Evolutionary conservation across 2,329 filamentous ascomycete genomes (phyloP).

Genomic region (Eutypella sp.): DNA sequence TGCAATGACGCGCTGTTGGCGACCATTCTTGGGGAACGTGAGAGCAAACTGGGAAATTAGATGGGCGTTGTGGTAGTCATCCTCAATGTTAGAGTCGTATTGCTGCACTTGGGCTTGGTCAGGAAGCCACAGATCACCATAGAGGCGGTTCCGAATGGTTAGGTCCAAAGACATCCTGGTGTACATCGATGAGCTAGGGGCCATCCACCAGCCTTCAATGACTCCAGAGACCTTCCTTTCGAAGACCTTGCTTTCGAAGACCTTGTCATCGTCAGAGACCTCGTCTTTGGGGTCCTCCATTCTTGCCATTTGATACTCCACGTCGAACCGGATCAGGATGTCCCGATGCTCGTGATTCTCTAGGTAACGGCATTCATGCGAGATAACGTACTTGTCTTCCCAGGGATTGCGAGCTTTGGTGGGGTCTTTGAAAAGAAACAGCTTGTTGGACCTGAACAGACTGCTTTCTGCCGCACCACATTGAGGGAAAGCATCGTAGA

Average conservation of each 20-base stretch:
- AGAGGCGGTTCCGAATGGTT: too few species aligned
- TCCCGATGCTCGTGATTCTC: constrained; percentile 29
- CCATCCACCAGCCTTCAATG: constrained; percentile 10
- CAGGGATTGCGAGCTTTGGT: constrained; percentile 11
- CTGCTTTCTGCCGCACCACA: constrained; percentile 28
- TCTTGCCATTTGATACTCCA: constrained; percentile 12
- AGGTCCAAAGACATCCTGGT: too few species aligned
- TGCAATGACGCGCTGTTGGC: neutral
- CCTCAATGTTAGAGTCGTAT: neutral
- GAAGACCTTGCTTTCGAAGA: neutral
- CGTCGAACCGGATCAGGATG: constrained; percentile 14
- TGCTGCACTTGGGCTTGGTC: neutral
- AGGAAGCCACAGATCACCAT: neutral
- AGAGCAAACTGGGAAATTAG: neutral
- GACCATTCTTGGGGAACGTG: neutral
- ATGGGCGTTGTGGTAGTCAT: neutral
- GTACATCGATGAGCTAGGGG: too few species aligned
- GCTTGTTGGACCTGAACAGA: constrained; percentile 7
- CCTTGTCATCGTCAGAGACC: too few species aligned
- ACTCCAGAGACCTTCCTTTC: neutral
- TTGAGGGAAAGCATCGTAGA: constrained; percentile 14
- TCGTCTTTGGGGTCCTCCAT: too few species aligned
- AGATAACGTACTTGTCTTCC: constrained; percentile 26
- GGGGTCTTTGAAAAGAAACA: constrained; percentile 29
- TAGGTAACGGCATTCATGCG: constrained; percentile 20